Conservation (phyloP, 2,329 filamentous ascomycete species). For the Sclerotinia borealis region DNA sequence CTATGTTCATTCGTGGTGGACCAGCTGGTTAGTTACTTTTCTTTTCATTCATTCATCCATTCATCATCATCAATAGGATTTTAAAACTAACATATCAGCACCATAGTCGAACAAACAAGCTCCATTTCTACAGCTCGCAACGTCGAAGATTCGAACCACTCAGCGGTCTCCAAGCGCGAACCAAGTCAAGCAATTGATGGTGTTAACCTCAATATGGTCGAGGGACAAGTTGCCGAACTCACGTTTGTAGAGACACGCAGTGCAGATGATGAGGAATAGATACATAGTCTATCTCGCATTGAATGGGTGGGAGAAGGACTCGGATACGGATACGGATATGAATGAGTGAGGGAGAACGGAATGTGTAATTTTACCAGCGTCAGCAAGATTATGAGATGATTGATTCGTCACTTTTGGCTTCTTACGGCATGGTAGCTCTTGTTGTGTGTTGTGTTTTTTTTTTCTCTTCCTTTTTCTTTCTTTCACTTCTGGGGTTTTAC, state of each 20-base stretch:
- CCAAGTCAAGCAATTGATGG: constrained; percentile 24
- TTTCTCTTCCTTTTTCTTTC: not conserved
- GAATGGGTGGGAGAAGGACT: not conserved
- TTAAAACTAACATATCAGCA: not conserved
- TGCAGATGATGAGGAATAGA: constrained; percentile 22
- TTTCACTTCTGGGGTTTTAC: too few species aligned
- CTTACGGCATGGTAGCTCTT: not conserved
- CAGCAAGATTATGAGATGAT: not conserved
- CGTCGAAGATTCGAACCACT: constrained; percentile 13
- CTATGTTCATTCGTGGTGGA: constrained; percentile 29
- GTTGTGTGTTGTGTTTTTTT: not conserved
- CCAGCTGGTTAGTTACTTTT: constrained; percentile 18
- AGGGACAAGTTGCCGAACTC: constrained; percentile 29
- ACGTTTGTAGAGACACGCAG: constrained; percentile 29
- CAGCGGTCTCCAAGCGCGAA: constrained; percentile 18
- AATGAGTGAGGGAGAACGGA: not conserved
- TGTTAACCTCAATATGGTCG: constrained; percentile 29
- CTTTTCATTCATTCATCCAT: not conserved
- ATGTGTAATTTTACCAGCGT: constrained; percentile 8
- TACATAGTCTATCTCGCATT: not conserved
- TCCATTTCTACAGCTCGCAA: not conserved
- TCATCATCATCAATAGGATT: not conserved
- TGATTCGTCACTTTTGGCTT: not conserved
- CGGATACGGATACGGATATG: not conserved
- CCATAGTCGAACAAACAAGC: constrained; percentile 11